Evolutionary conservation across 2,329 filamentous ascomycete species (phyloP), one percentile per base, ranked within the genome.

Genomic region (Sphaceloma murrayae): DNA sequence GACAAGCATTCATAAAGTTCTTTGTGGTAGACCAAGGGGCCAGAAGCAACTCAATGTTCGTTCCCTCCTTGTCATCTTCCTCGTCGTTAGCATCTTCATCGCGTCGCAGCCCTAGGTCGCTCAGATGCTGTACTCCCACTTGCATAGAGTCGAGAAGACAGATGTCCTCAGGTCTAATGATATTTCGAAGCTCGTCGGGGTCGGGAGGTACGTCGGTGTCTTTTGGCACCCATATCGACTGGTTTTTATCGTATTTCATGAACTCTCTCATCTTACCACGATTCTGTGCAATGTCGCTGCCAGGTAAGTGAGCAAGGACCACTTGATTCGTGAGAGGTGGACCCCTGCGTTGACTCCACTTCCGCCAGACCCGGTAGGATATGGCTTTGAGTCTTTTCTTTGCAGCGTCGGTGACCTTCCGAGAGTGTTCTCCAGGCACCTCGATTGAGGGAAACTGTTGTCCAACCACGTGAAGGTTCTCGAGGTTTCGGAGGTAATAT

Each of bases 311-410:
- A 33, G 79, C 56, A 52, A 67, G 66, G 53, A 72, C 67, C 50
- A 67, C 65, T 46, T 67, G 63, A 45, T 72, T 83, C 2, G 88
- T 95, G 27, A 98, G 83, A 55, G 89, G 85, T n/a, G 77, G 77
- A 11, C 94, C 76, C 16, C 80, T 80, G 17, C 87, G 74, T 33
- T 78, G 73, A 48, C 79, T 69, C 18, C 80, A 75, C 55, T 85
- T 84, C 50, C 80, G 76, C 55, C 94, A 85, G 60, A 94, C 79
- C 40, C 91, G 83, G 61, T 86, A 95, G 0, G 87, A 84, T 29
- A 98, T 79, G 81, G 95, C 95, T 68, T 91, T 94, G 63, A 98
- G 80, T 26, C 91, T 79, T 62, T 91, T 94, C 69, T 98, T 98
- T 26, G 85, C 82, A n/a, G 89, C 87, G 46, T 93, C 94, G 0